These are phyloP conservation scores for Eucommia ulmoides DNA, from an alignment of 257 asterid species.

Conservation along the genomic window DNA sequence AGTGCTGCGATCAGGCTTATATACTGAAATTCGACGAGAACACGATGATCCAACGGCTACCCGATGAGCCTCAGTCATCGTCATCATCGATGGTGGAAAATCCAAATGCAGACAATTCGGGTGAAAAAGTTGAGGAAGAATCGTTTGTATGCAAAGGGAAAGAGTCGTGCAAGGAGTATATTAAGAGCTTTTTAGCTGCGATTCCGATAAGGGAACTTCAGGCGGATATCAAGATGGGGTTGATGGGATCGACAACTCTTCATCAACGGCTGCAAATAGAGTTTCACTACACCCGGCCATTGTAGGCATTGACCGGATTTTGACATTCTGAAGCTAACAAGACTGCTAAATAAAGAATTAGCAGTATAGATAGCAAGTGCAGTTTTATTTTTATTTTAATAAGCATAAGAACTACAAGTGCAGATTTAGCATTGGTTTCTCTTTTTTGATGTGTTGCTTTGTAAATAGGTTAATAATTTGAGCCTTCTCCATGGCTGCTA, in stretches of 20 bases:
- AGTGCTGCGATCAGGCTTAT: slow-evolving; percentile 79
- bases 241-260: slow-evolving; percentile 39
- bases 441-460: no score
- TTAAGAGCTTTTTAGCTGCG: slow-evolving; percentile 59
- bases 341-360: no score
- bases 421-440: no score
- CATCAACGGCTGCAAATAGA: slow-evolving; percentile 64
- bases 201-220: slow-evolving; percentile 53
- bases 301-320: background rate
- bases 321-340: no score
- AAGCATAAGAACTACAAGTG: no score
- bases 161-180: slow-evolving; percentile 58
- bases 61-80: slow-evolving; percentile 15
- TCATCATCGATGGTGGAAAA: slow-evolving; percentile 20
- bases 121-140: slow-evolving; percentile 1
- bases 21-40: slow-evolving; percentile 60
- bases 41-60: slow-evolving; percentile 28
- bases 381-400: no score
- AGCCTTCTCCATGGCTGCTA: no score
- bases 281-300: slow-evolving; percentile 35
- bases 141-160: slow-evolving; percentile 20
- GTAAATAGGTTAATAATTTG: no score
- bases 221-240: slow-evolving; percentile 45
- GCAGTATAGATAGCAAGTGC: no score
- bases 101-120: no score